A percentile compares a stretch with the other conserved stretches of the same genome.
phyloP scores from a whole-genome alignment of 345 rosid genomes.

The Eucalyptus viminalis region DNA sequence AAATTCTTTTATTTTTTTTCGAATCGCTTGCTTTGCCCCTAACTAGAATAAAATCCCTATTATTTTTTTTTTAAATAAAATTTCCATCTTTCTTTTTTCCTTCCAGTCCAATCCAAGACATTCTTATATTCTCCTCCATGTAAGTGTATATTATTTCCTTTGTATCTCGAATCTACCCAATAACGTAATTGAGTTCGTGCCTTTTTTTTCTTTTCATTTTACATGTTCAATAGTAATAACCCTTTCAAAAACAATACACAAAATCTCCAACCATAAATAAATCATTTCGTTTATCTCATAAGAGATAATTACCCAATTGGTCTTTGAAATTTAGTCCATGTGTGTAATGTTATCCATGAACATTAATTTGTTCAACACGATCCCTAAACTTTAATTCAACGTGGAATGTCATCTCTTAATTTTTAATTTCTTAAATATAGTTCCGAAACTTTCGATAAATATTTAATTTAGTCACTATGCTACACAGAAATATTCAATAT shows the following conservation, averaged over 20 bases:
- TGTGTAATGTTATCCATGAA: neutral
- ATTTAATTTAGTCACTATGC: neutral
- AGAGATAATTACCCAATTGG: neutral
- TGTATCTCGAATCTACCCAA: neutral
- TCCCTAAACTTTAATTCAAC: too few species aligned
- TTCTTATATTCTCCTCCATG: neutral
- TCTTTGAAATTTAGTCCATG: neutral
- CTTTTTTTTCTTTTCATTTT: neutral
- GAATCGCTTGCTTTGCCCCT: neutral
- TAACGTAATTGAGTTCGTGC: neutral
- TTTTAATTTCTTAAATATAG: neutral
- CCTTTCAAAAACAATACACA: neutral
- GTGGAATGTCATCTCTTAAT: fast-evolving
- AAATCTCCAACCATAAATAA: neutral
- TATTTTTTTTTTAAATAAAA: neutral
- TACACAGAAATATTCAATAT: neutral
- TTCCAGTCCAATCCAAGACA: neutral
- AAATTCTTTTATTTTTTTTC: neutral
- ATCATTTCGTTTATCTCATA: neutral
- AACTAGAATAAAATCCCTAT: neutral
- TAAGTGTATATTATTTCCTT: neutral
- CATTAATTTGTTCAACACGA: too few species aligned
- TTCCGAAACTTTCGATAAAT: fast-evolving
- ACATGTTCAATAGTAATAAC: neutral
- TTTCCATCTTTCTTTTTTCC: neutral